These are phyloP conservation scores for Hippophae rhamnoides DNA, from an alignment of 306 rosid species.

Conservation along the genomic window DNA sequence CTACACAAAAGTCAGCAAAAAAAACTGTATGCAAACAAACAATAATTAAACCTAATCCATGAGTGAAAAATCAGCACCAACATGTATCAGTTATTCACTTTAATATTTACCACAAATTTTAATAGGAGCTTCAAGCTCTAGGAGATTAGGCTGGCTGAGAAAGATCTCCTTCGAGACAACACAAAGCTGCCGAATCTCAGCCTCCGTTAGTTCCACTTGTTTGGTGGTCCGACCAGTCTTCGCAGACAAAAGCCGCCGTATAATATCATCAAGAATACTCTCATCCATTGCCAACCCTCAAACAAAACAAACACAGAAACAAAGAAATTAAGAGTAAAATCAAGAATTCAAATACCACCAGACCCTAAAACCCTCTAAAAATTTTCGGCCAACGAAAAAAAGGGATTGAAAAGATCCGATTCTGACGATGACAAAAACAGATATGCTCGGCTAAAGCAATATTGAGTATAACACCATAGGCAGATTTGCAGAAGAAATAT, in stretches of 20 bases:
- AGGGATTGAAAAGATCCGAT: background rate
- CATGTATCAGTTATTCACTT: background rate
- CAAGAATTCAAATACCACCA: background rate
- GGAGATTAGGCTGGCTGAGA: slow-evolving; percentile 80
- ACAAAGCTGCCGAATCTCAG: slow-evolving; percentile 62
- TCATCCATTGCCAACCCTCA: slow-evolving; percentile 38
- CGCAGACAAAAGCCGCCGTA: slow-evolving; percentile 49
- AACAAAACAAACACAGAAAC: background rate
- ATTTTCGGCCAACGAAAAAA: background rate
- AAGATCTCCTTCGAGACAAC: slow-evolving; percentile 55
- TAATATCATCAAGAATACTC: slow-evolving; percentile 45
- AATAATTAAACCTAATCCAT: background rate
- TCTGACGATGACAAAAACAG: background rate
- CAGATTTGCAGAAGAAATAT: background rate
- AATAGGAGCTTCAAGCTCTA: slow-evolving; percentile 80
- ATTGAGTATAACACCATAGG: background rate
- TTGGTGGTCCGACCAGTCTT: slow-evolving; percentile 66
- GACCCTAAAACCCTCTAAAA: slow-evolving; percentile 4
- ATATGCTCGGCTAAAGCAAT: background rate
- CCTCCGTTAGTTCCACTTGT: slow-evolving; percentile 60
- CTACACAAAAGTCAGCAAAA: background rate
- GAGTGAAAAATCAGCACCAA: background rate
- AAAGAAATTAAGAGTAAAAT: no score
- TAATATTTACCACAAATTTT: slow-evolving; percentile 61
- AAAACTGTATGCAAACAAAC: background rate